Evolutionary conservation across 805 yeast species (phyloP).

Genomic region (Teunomyces cretensis): DNA sequence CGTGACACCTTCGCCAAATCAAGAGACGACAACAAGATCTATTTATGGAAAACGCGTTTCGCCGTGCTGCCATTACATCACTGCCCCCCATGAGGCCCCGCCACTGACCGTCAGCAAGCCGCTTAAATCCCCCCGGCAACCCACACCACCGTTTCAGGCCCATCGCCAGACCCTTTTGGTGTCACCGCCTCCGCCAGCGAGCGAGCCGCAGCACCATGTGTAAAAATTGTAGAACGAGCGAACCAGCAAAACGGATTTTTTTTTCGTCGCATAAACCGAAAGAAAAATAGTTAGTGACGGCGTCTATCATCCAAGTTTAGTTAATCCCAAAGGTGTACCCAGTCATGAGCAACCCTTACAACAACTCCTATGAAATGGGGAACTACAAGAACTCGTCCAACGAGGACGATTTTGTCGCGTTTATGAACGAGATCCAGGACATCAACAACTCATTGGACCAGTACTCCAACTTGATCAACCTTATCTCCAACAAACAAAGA

Average conservation of each 20-base stretch:
- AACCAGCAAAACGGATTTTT: not conserved
- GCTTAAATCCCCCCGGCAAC: no score
- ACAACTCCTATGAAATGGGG: conserved; percentile 27
- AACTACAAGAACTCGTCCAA: conserved; percentile 24
- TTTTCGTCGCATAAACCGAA: not conserved
- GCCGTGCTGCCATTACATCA: no score
- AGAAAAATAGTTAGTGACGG: conserved; percentile 1
- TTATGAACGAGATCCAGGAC: conserved; percentile 47
- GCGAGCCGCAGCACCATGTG: no score
- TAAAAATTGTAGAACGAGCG: not conserved
- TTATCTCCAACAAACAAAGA: conserved; percentile 41
- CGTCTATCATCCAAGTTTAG: not conserved
- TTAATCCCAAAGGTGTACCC: no score
- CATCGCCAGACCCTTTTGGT: no score
- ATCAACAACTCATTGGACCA: conserved; percentile 43
- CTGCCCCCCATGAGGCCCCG: no score
- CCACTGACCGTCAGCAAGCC: no score
- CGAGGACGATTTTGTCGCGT: conserved; percentile 44
- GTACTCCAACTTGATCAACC: conserved; percentile 37
- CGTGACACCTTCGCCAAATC: no score
- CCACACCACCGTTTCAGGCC: no score
- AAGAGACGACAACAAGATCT: no score
- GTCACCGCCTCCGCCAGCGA: no score
- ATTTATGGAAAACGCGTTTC: no score
- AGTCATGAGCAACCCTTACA: conserved; percentile 41